Conservation (phyloP, 2,329 filamentous ascomycete species). For the Lasiodiplodia gonubiensis region DNA sequence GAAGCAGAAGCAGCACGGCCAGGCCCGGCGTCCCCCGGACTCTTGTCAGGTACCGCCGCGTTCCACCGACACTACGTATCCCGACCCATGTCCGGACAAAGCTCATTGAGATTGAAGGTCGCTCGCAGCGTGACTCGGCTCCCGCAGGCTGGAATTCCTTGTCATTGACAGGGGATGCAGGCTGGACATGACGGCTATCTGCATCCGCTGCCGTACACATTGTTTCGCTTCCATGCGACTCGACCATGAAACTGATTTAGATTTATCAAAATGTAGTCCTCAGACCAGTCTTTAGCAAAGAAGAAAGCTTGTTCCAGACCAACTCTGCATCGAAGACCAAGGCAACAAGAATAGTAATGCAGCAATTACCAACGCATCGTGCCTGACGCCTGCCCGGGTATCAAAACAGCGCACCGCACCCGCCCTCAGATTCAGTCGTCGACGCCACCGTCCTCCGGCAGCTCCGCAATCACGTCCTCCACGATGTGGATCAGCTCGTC, state of each 20-base stretch:
- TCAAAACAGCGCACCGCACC: slow-evolving; percentile 21
- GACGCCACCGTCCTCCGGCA: slow-evolving; percentile 65
- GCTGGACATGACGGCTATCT: neutral
- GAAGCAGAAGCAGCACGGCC: neutral
- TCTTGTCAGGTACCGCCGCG: slow-evolving; percentile 25
- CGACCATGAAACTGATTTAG: neutral
- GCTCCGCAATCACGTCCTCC: slow-evolving; percentile 70
- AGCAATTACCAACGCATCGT: slow-evolving; percentile 8
- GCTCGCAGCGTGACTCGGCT: neutral
- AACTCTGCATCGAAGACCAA: neutral
- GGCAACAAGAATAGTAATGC: neutral
- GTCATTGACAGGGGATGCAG: neutral
- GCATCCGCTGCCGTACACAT: neutral
- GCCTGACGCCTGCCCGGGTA: slow-evolving; percentile 29
- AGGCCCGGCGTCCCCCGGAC: slow-evolving; percentile 7
- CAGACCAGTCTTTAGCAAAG: neutral
- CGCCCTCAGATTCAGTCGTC: slow-evolving; percentile 6
- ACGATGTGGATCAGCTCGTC: slow-evolving; percentile 81
- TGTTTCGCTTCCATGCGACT: neutral
- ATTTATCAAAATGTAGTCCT: neutral
- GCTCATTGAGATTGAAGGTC: neutral
- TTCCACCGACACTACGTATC: neutral
- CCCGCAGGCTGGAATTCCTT: neutral
- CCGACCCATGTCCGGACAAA: neutral
- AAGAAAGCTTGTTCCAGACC: neutral